These are phyloP conservation scores for Symbiodinium natans DNA, from an alignment of 73 alveolate species.

Conservation along the genomic window DNA sequence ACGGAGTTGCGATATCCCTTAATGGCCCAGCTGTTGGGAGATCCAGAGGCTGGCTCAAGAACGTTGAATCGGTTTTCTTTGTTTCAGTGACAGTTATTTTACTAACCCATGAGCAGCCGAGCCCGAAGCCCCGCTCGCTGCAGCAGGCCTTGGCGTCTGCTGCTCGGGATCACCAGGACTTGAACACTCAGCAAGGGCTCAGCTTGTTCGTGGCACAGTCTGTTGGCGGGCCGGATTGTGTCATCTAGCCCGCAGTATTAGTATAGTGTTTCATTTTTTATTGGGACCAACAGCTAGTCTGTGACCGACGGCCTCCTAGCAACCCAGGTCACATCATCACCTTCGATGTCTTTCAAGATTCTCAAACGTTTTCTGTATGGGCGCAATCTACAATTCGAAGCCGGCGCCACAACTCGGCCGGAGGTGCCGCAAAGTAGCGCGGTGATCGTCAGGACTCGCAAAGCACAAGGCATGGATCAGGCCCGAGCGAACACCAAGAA, in stretches of 20 bases:
- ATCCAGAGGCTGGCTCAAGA: not conserved
- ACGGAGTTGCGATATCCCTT: not conserved
- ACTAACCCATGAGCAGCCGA: too few relatives aligned
- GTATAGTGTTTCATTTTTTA: too few relatives aligned
- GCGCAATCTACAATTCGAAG: not conserved
- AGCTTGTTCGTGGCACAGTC: not conserved
- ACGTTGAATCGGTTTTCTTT: not conserved
- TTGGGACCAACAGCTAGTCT: too few relatives aligned
- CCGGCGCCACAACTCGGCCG: slow-evolving; percentile 8
- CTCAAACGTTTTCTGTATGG: not conserved
- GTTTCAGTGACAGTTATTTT: too few relatives aligned
- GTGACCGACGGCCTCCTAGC: too few relatives aligned
- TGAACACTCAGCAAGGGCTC: not conserved
- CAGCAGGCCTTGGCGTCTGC: slow-evolving; percentile 3
- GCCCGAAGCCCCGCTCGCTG: too few relatives aligned
- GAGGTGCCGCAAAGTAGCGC: not conserved
- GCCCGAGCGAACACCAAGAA: not conserved
- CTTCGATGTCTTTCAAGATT: not conserved
- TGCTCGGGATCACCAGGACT: not conserved
- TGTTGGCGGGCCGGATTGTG: slow-evolving; percentile 14
- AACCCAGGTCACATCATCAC: too few relatives aligned
- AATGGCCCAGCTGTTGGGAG: not conserved
- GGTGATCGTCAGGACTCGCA: not conserved
- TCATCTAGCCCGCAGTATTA: not conserved
- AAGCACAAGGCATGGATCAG: not conserved